phyloP scores from a whole-genome alignment of 305 asterid species.

The Fraxinus sp. region DNA sequence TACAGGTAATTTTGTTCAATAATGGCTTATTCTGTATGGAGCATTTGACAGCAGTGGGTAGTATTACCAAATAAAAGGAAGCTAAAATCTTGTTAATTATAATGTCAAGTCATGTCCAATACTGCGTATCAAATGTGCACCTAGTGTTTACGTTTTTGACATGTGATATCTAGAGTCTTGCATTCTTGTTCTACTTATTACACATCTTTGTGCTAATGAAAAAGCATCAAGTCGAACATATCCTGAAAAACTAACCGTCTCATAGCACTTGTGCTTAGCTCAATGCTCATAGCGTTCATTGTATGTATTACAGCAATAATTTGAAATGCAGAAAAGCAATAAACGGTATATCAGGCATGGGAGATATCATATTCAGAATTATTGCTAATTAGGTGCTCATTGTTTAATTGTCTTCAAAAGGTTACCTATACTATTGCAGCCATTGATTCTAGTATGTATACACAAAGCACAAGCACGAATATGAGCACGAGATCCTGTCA shows the following conservation, averaged over 20 bases:
- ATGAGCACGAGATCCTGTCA: conserved; percentile 9
- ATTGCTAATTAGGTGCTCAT: neutral
- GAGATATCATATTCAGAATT: neutral
- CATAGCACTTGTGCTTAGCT: neutral
- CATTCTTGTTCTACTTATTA: neutral
- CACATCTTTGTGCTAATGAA: neutral
- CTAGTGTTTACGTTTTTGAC: neutral
- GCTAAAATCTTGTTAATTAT: neutral
- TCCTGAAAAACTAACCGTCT: neutral
- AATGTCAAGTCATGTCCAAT: neutral
- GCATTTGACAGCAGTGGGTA: neutral
- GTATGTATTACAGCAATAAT: neutral
- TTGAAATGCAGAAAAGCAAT: neutral
- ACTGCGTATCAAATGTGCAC: neutral
- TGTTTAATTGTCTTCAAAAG: neutral
- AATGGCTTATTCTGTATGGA: neutral
- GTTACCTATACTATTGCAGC: neutral
- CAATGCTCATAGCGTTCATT: neutral
- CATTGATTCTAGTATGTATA: neutral
- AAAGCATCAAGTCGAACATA: neutral
- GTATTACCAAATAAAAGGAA: neutral
- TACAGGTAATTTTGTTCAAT: conserved; percentile 32
- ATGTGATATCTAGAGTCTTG: conserved; percentile 6
- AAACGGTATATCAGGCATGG: neutral
- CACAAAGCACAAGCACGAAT: neutral